A percentile compares a stretch with the other conserved stretches of the same genome.
Conservation (phyloP, 2,329 filamentous ascomycete genomes). For the Coniochaeta hoffmannii region DNA sequence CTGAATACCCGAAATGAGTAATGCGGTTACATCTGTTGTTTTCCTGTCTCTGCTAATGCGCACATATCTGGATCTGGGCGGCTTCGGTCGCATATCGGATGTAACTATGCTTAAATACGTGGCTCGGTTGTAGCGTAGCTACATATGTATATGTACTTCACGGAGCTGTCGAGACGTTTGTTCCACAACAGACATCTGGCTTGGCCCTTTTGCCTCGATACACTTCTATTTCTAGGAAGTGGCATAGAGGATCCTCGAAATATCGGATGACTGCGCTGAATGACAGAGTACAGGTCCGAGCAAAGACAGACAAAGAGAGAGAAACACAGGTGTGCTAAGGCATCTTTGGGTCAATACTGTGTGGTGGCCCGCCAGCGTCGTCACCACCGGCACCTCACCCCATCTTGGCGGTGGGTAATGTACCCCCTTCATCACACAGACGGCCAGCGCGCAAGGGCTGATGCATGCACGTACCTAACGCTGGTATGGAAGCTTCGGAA, state of each 20-base stretch:
- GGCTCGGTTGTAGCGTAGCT: background rate
- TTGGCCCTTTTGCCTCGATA: too few species aligned
- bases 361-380: background rate
- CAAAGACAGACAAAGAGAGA: too few species aligned
- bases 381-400: background rate
- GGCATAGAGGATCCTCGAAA: too few species aligned
- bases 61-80: background rate
- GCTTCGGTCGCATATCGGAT: background rate
- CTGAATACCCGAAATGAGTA: slow-evolving; percentile 8
- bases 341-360: too few species aligned
- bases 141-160: background rate
- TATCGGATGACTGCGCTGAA: too few species aligned
- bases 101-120: background rate
- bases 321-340: background rate
- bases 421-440: background rate
- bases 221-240: too few species aligned
- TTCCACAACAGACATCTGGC: too few species aligned
- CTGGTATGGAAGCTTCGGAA: background rate
- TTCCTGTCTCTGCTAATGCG: background rate
- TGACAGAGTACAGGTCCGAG: too few species aligned
- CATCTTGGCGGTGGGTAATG: background rate
- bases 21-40: background rate
- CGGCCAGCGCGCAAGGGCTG: background rate
- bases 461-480: background rate
- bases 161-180: too few species aligned